These are phyloP conservation scores for Podospora tetraspora DNA, from an alignment of 495 filamentous ascomycete species.

Conservation along the genomic window DNA sequence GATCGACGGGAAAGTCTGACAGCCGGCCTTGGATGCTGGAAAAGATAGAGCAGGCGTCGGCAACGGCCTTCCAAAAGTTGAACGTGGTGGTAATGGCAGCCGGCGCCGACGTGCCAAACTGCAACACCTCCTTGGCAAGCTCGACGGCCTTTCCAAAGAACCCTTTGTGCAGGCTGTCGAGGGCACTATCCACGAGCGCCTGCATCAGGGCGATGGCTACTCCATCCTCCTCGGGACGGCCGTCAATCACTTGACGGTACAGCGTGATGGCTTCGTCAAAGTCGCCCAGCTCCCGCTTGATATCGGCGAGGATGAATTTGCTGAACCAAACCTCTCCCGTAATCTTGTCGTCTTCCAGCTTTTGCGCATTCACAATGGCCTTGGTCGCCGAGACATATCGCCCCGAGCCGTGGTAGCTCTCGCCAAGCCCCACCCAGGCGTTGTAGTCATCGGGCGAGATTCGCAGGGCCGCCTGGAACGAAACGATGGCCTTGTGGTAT, in stretches of 20 bases:
- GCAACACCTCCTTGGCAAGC: constrained; percentile 45
- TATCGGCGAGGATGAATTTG: constrained; percentile 94
- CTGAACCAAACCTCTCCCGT: constrained; percentile 80
- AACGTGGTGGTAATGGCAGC: constrained; percentile 58
- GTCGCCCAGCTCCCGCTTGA: constrained; percentile 83
- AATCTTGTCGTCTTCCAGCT: constrained; percentile 49
- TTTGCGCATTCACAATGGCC: constrained; percentile 76
- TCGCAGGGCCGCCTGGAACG: constrained; percentile 85
- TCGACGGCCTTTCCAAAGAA: constrained; percentile 75
- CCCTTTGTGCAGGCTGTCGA: constrained; percentile 69
- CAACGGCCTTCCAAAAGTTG: constrained; percentile 91
- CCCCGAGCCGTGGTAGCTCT: constrained; percentile 92
- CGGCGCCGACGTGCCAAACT: constrained; percentile 34
- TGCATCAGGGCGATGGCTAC: constrained; percentile 83
- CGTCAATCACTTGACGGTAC: constrained; percentile 64
- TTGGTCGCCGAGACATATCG: constrained; percentile 88
- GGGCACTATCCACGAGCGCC: constrained; percentile 74
- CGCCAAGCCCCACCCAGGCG: constrained; percentile 91
- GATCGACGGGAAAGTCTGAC: constrained; percentile 50
- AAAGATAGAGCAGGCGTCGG: constrained; percentile 83
- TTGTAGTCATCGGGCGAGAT: constrained; percentile 82
- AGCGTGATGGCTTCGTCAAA: constrained; percentile 74
- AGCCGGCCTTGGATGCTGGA: constrained; percentile 65
- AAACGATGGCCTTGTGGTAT: constrained; percentile 76
- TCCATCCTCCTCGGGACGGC: constrained; percentile 69